These are phyloP conservation scores for Parsonsia alboflavescens DNA, from an alignment of 257 asterid genomes.

Conservation along the genomic window DNA sequence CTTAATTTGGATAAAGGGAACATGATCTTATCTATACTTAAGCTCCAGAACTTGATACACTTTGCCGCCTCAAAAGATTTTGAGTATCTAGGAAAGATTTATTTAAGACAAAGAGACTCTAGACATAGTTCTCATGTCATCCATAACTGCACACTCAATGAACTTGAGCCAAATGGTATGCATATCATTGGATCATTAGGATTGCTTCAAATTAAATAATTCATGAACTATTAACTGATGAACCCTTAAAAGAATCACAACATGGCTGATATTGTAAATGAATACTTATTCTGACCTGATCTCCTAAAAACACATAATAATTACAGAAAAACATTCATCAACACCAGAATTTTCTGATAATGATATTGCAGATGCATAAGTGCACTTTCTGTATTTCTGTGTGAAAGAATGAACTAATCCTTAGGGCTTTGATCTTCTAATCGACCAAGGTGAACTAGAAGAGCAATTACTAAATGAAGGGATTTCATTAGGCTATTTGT, in stretches of 20 bases:
- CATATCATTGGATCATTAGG: neutral
- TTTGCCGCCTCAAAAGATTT: neutral
- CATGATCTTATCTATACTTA: neutral
- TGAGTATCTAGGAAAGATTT: neutral
- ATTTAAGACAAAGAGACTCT: neutral
- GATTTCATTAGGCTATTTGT: neutral
- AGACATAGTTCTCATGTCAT: neutral
- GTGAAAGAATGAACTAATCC: neutral
- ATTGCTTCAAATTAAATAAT: neutral
- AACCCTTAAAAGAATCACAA: neutral
- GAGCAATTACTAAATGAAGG: neutral
- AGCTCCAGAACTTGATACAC: neutral
- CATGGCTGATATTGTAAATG: neutral
- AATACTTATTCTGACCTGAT: neutral
- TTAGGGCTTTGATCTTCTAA: neutral
- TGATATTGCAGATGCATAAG: neutral
- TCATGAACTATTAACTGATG: neutral
- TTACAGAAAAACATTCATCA: neutral
- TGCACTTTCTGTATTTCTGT: neutral
- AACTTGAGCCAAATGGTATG: neutral
- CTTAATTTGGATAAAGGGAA: neutral
- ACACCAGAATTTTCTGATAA: neutral
- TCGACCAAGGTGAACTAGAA: neutral
- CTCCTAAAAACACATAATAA: neutral
- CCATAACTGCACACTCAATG: neutral